Evolutionary conservation across 176 grass and related monocot genomes (phyloP), one percentile per base, ranked within the genome.

Genomic region (Oryza australiensis): DNA sequence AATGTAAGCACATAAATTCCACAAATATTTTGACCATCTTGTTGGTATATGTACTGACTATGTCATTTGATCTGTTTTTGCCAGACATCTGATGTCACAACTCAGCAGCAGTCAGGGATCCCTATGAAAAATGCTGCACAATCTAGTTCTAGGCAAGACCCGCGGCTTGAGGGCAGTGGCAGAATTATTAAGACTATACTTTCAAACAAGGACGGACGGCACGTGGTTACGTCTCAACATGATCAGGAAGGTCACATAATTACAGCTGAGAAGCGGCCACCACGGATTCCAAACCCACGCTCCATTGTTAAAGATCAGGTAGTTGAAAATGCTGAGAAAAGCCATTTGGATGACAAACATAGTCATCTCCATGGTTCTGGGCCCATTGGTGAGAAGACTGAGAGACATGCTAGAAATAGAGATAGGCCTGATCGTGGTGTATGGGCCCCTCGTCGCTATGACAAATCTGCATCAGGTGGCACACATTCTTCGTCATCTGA

Each of bases 381-480:
- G 68, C 57, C 88, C 9, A 73, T 64, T 26, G 62, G 42, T 45
- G 97, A 96, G 66, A 99, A 92, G 73, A 84, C 77, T 66, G 93
- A 96, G 68, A 96, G 86, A 66, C 89, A 87, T 49, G 80, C 83
- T 42, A 93, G 93, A 74, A 92, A 93, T 84, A 95, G 89, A 94
- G 96, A 99, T 59, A 95, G 89, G 77, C 88, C 91, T 59, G 96
- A 95, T 85, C 88, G 90, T 75, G 88, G 92, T 76, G 88, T 95
- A 69, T 96, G 97, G 97, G 79, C 97, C 55, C 93, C 90, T 86
- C 91, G 91, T 43, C 84, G 89, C 59, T 84, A 92, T 82, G 93
- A 93, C 37, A 95, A 85, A 68, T 83, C 87, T 76, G 75, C 73
- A 79, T 68, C 81, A 68, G 84, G 76, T 80, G 48, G 73, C 80